phyloP scores from a whole-genome alignment of 352 stramenopile species.

The Pythium phragmiticola region DNA sequence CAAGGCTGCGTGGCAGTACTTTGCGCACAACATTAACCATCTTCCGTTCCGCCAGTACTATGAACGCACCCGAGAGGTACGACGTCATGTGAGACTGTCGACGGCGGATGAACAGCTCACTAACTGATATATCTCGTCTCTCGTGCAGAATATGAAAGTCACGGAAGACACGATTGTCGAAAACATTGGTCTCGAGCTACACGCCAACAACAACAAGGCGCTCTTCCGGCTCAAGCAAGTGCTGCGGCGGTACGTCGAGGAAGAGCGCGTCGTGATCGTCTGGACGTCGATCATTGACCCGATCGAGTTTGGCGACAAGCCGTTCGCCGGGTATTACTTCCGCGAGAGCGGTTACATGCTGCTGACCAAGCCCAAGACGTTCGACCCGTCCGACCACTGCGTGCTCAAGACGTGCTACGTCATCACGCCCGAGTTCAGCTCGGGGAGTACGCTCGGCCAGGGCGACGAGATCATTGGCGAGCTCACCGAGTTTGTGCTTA shows the following conservation, averaged over 20 bases:
- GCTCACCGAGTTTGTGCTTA: conserved; percentile 28
- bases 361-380: conserved; percentile 38
- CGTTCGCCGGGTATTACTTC: conserved; percentile 49
- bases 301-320: conserved; percentile 48
- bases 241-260: conserved; percentile 49
- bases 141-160: conserved; percentile 15
- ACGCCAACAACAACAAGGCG: conserved; percentile 42
- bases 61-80: conserved; percentile 24
- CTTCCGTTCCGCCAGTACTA: conserved; percentile 32
- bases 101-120: not conserved
- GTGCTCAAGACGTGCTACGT: conserved; percentile 62
- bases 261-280: conserved; percentile 48
- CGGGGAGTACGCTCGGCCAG: conserved; percentile 15
- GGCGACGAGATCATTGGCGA: conserved; percentile 29
- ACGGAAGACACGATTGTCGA: conserved; percentile 60
- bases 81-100: not conserved
- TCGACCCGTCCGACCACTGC: conserved; percentile 31
- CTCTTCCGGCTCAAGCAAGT: conserved; percentile 54
- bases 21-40: conserved; percentile 27
- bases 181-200: conserved; percentile 56
- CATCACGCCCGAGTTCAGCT: conserved; percentile 46
- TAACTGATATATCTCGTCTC: conserved; percentile 1
- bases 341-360: conserved; percentile 63
- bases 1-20: conserved; percentile 28
- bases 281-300: conserved; percentile 61